phyloP scores from a whole-genome alignment of 192 early-diverging fungal genomes.

The Coemansia sp. region DNA sequence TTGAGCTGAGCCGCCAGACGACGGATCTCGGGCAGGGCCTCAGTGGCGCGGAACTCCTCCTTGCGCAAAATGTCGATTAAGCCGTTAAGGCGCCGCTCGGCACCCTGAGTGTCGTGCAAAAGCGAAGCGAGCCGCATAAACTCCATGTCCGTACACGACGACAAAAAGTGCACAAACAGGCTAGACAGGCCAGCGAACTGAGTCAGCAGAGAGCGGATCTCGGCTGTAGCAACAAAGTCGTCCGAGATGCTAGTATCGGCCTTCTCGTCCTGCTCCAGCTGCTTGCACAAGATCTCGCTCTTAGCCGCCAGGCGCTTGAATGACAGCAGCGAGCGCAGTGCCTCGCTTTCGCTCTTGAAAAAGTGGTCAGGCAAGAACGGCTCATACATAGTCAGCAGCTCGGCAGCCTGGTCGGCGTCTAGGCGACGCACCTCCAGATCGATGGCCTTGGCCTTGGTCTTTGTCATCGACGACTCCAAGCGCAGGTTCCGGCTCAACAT shows the following conservation, averaged over 20 bases:
- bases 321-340: constrained; percentile 72
- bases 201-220: constrained; percentile 35
- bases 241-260: constrained; percentile 55
- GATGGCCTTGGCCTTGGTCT: constrained; percentile 85
- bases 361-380: constrained; percentile 88
- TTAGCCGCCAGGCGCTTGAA: constrained; percentile 87
- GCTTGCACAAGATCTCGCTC: constrained; percentile 70
- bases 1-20: constrained; percentile 68
- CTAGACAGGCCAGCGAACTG: constrained; percentile 68
- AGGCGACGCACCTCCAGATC: constrained; percentile 89
- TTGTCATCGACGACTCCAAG: constrained; percentile 77
- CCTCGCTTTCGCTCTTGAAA: constrained; percentile 76
- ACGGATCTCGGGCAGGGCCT: constrained; percentile 70
- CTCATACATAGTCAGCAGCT: constrained; percentile 62
- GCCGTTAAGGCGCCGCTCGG: constrained; percentile 76
- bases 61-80: constrained; percentile 77
- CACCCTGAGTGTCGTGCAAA: constrained; percentile 76
- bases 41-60: constrained; percentile 73
- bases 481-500: constrained; percentile 82
- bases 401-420: constrained; percentile 81
- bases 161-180: constrained; percentile 70
- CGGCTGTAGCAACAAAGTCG: constrained; percentile 56
- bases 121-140: constrained; percentile 76
- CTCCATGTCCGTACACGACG: constrained; percentile 66
- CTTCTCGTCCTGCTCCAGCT: constrained; percentile 72